Conservation (phyloP, 805 yeast genomes). For the Saturnispora gosingensis region DNA sequence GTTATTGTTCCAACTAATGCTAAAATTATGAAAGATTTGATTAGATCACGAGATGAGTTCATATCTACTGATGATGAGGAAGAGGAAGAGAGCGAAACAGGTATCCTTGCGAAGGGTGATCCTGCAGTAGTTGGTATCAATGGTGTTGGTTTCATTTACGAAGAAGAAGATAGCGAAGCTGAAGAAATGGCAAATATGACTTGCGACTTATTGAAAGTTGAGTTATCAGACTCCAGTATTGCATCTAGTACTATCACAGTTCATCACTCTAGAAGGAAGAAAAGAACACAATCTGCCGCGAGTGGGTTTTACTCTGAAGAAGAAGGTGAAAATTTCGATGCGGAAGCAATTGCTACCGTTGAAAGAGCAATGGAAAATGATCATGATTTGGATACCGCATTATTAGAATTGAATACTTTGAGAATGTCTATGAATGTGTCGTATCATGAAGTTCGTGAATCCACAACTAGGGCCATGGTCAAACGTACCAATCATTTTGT, state of each 20-base stretch:
- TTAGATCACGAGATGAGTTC: conserved; percentile 18
- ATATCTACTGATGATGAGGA: conserved; percentile 17
- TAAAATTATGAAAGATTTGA: conserved; percentile 42
- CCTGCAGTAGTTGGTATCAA: conserved; percentile 36
- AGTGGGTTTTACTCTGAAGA: conserved; percentile 32
- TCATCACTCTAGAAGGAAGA: conserved; percentile 29
- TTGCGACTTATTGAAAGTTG: conserved; percentile 35
- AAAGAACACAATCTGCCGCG: conserved; percentile 29
- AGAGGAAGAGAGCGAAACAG: conserved; percentile 16
- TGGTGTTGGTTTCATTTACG: conserved; percentile 43
- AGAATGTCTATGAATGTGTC: conserved; percentile 97
- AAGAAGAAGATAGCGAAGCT: conserved; percentile 42
- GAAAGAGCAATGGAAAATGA: conserved; percentile 86
- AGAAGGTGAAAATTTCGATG: conserved; percentile 59
- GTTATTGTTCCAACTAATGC: conserved; percentile 40
- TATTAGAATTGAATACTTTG: conserved; percentile 84
- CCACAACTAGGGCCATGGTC: conserved; percentile 67
- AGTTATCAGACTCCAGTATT: conserved; percentile 45
- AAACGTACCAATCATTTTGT: conserved; percentile 64
- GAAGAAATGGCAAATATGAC: conserved; percentile 30
- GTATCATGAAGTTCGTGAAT: conserved; percentile 83
- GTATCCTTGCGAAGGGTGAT: conserved; percentile 17
- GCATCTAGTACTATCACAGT: conserved; percentile 36
- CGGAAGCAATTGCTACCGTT: conserved; percentile 90
- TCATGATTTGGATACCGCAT: conserved; percentile 89